Conservation (phyloP, 371 early-diverging fungal genomes). For the Dinochytrium kinnereticum region DNA sequence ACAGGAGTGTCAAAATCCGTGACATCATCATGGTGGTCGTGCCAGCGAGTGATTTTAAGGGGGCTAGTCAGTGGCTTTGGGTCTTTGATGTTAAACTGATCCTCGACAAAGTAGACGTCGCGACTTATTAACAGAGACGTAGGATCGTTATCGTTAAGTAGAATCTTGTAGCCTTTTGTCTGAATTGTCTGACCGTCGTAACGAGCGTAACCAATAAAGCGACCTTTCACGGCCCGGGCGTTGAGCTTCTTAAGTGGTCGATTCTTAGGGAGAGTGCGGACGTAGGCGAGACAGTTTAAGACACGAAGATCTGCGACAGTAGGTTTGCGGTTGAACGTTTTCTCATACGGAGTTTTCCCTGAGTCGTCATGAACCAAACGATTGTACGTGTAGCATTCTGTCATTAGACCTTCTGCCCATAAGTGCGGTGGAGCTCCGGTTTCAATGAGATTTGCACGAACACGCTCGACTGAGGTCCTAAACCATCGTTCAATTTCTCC, state of each 20-base stretch:
- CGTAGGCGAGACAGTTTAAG: constrained; percentile 18
- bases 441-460: constrained; percentile 1
- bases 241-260: neutral
- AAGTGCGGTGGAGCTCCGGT: constrained; percentile 7
- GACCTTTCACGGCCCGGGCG: constrained; percentile 8
- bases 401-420: constrained; percentile 4
- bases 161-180: constrained; percentile 14
- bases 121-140: constrained; percentile 7
- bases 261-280: constrained; percentile 5
- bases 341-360: constrained; percentile 14
- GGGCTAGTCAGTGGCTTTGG: neutral
- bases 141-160: constrained; percentile 4
- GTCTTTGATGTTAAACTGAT: constrained; percentile 14
- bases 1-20: neutral
- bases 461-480: constrained; percentile 9
- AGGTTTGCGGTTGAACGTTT: neutral
- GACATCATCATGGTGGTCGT: neutral
- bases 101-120: constrained; percentile 22
- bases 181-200: neutral
- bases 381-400: constrained; percentile 8
- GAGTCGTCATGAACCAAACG: constrained; percentile 1
- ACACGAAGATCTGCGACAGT: neutral
- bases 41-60: neutral
- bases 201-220: constrained; percentile 14
- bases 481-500: constrained; percentile 27